Conservation (phyloP, 2,329 filamentous ascomycete species). For the Calonectria pseudoreteaudii region DNA sequence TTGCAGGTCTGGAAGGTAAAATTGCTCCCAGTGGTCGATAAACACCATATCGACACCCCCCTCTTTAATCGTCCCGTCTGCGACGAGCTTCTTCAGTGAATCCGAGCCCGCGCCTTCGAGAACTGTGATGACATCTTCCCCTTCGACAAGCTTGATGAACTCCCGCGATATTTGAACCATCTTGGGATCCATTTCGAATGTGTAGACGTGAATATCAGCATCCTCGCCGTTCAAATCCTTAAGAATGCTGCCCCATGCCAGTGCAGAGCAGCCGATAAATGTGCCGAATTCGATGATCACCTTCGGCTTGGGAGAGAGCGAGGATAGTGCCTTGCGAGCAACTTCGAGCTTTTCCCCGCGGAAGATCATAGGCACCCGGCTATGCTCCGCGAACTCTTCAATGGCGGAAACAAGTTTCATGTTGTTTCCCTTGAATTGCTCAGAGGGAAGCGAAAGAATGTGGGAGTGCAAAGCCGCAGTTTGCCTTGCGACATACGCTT, state of each 20-base stretch:
- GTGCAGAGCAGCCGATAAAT: background rate
- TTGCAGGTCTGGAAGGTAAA: background rate
- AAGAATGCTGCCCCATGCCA: background rate
- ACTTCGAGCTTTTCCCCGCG: background rate
- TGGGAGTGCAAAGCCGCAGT: background rate
- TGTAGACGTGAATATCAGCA: background rate
- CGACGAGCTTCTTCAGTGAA: background rate
- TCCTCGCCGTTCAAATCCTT: background rate
- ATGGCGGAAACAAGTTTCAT: background rate
- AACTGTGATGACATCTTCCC: background rate
- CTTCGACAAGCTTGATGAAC: background rate
- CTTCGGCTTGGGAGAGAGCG: background rate
- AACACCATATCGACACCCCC: background rate
- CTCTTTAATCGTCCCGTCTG: background rate
- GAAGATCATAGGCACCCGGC: background rate
- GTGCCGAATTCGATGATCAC: background rate
- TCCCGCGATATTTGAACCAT: background rate
- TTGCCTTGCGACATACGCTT: background rate
- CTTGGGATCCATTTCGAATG: constrained; percentile 1
- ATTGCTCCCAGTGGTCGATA: constrained; percentile 1
- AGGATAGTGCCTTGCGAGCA: background rate
- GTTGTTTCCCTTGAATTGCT: background rate
- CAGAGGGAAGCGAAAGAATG: background rate
- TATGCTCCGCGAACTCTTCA: background rate
- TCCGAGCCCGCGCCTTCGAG: background rate